These are phyloP conservation scores for Coniochaeta sp. DNA, from an alignment of 2,329 filamentous ascomycete species.

Conservation along the genomic window DNA sequence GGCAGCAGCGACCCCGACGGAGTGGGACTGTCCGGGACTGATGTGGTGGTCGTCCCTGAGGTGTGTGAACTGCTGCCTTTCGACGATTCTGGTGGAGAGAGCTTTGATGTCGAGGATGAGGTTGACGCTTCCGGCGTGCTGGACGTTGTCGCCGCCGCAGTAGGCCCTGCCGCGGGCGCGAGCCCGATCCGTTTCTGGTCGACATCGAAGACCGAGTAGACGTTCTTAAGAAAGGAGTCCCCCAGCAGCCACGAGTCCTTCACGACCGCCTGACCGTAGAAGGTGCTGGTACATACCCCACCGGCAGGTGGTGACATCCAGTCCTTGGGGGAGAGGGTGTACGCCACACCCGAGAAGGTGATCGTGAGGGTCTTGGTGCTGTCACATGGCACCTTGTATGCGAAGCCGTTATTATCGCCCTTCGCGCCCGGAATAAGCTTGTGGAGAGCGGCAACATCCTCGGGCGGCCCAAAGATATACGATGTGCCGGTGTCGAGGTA, in stretches of 20 bases:
- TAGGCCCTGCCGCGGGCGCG: slow-evolving; percentile 22
- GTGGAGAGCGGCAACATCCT: slow-evolving; percentile 63
- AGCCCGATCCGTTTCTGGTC: slow-evolving; percentile 57
- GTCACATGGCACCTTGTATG: slow-evolving; percentile 68
- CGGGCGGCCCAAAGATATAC: slow-evolving; percentile 64
- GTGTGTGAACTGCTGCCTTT: background rate
- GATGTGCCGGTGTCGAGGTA: slow-evolving; percentile 83
- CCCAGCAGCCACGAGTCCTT: slow-evolving; percentile 70
- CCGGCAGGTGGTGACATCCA: slow-evolving; percentile 49
- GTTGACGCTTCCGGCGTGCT: background rate
- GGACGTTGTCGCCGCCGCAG: slow-evolving; percentile 13
- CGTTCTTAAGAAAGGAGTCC: slow-evolving; percentile 82
- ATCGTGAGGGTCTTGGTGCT: slow-evolving; percentile 55
- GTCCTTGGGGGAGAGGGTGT: slow-evolving; percentile 61
- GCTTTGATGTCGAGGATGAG: background rate
- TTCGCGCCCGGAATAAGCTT: slow-evolving; percentile 55
- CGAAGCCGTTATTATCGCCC: slow-evolving; percentile 49
- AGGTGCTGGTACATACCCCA: slow-evolving; percentile 60
- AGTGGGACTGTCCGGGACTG: slow-evolving; percentile 8
- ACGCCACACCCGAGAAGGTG: slow-evolving; percentile 60
- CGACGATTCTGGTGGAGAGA: background rate
- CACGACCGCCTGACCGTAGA: slow-evolving; percentile 66
- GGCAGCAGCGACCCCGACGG: slow-evolving; percentile 12
- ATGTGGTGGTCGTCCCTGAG: slow-evolving; percentile 2
- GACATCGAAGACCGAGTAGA: slow-evolving; percentile 78